Conservation (phyloP, 2,329 filamentous ascomycete genomes). For the Cryoendolithus antarcticus region DNA sequence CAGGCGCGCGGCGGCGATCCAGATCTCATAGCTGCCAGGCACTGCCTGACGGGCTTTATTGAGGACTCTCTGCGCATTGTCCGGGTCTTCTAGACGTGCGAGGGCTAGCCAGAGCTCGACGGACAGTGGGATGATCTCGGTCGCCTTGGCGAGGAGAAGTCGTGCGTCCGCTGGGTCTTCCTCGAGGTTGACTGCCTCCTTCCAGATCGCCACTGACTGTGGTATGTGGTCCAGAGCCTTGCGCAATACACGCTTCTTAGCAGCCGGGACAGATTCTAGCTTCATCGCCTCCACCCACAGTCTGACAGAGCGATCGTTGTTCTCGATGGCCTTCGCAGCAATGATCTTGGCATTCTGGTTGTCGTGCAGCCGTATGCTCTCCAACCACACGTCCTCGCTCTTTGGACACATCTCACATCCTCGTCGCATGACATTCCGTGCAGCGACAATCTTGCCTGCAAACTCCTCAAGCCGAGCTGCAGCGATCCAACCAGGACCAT, state of each 20-base stretch:
- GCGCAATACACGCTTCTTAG: slow-evolving; percentile 84
- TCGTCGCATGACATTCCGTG: slow-evolving; percentile 73
- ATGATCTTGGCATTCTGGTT: slow-evolving; percentile 91
- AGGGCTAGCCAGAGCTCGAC: slow-evolving; percentile 92
- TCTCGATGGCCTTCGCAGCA: slow-evolving; percentile 81
- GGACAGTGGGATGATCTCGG: slow-evolving; percentile 84
- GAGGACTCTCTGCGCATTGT: slow-evolving; percentile 87
- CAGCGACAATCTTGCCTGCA: slow-evolving; percentile 81
- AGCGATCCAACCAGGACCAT: slow-evolving; percentile 91
- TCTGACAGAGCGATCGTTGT: slow-evolving; percentile 75
- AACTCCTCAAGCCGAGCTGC: slow-evolving; percentile 84
- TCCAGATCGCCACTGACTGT: slow-evolving; percentile 92
- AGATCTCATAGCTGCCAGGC: slow-evolving; percentile 87
- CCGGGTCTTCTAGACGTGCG: slow-evolving; percentile 74
- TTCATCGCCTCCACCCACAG: slow-evolving; percentile 96
- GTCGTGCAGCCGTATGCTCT: slow-evolving; percentile 71
- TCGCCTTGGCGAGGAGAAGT: slow-evolving; percentile 82
- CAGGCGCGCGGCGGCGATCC: slow-evolving; percentile 84
- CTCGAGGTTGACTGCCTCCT: slow-evolving; percentile 89
- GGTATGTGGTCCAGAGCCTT: slow-evolving; percentile 87
- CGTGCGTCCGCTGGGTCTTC: slow-evolving; percentile 80
- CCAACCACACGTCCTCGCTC: slow-evolving; percentile 90
- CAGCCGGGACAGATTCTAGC: slow-evolving; percentile 66
- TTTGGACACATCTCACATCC: slow-evolving; percentile 87
- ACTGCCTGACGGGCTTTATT: slow-evolving; percentile 91